phyloP scores from a whole-genome alignment of 1,139 yeast species.

The Maudiozyma humilis region DNA sequence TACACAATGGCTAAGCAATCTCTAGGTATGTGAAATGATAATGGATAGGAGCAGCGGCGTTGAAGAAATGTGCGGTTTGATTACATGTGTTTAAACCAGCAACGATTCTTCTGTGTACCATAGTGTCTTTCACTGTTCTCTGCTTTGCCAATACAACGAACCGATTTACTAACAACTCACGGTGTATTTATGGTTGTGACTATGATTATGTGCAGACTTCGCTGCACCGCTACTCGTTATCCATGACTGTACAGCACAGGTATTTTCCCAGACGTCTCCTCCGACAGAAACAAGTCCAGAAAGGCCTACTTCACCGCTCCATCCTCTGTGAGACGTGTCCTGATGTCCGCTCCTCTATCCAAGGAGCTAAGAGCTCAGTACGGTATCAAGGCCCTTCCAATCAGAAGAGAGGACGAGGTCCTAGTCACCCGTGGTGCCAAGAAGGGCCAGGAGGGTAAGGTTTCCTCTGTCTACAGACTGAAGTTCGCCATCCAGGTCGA shows the following conservation, averaged over 20 bases:
- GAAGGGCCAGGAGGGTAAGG: conserved; percentile 99
- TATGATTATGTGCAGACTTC: not conserved
- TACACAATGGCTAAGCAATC: conserved; percentile 41
- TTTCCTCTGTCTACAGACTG: conserved; percentile 97
- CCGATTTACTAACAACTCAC: not conserved
- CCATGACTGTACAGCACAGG: too few species aligned
- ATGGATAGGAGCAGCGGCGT: not conserved
- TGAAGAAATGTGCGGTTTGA: too few species aligned
- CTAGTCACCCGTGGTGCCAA: conserved; percentile 95
- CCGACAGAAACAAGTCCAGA: conserved; percentile 99
- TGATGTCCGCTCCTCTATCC: conserved; percentile 98
- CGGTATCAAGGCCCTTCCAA: conserved; percentile 92
- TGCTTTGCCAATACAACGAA: not conserved
- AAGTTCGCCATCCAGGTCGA: conserved; percentile 95
- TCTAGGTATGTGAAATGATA: conserved; percentile 33
- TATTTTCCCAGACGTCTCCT: conserved; percentile 95
- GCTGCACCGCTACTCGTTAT: not conserved
- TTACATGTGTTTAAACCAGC: too few species aligned
- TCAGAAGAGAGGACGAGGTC: conserved; percentile 97
- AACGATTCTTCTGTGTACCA: too few species aligned
- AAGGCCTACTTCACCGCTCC: conserved; percentile 99
- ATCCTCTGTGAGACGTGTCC: conserved; percentile 88
- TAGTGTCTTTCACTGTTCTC: too few species aligned
- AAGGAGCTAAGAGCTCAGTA: conserved; percentile 98
- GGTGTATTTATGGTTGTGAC: too few species aligned